These are phyloP conservation scores for Ananas comosus DNA, from an alignment of 176 grass and related monocot species.

Conservation along the genomic window DNA sequence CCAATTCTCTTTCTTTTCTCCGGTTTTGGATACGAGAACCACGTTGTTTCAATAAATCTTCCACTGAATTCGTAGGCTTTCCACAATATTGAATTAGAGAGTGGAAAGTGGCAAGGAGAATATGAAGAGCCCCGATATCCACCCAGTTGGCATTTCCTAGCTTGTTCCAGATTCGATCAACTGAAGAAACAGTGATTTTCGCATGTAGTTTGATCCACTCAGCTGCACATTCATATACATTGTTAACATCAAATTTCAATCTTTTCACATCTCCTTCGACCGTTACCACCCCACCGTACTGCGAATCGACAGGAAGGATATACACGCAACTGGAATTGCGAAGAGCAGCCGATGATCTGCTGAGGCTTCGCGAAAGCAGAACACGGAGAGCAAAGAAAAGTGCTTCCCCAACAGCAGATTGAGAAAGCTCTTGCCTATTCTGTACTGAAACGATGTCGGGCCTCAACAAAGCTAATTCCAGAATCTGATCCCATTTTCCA, in stretches of 20 bases:
- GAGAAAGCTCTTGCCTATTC: constrained; percentile 44
- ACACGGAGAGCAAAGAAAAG: constrained; percentile 87
- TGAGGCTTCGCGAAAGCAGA: constrained; percentile 78
- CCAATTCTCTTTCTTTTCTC: constrained; percentile 88
- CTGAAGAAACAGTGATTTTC: constrained; percentile 63
- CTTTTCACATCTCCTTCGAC: constrained; percentile 85
- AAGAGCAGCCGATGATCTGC: constrained; percentile 70
- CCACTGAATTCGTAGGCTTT: constrained; percentile 53
- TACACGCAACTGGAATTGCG: constrained; percentile 72
- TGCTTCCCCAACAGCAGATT: constrained; percentile 66
- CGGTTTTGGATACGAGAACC: constrained; percentile 74
- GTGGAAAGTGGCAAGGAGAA: constrained; percentile 73
- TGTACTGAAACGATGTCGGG: constrained; percentile 57
- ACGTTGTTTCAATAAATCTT: constrained; percentile 71
- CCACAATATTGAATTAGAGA: constrained; percentile 83
- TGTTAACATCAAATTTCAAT: constrained; percentile 70
- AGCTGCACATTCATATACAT: constrained; percentile 85
- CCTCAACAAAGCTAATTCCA: constrained; percentile 64
- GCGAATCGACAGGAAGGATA: constrained; percentile 85
- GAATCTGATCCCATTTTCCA: constrained; percentile 94
- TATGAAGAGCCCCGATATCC: constrained; percentile 85
- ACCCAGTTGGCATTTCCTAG: constrained; percentile 98
- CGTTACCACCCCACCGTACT: constrained; percentile 84
- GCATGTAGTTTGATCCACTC: constrained; percentile 77
- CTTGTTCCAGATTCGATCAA: constrained; percentile 93